Evolutionary conservation across 495 filamentous ascomycete genomes (phyloP), one percentile per base, ranked within the genome.

Genomic region (Hypoxylon perforatum): DNA sequence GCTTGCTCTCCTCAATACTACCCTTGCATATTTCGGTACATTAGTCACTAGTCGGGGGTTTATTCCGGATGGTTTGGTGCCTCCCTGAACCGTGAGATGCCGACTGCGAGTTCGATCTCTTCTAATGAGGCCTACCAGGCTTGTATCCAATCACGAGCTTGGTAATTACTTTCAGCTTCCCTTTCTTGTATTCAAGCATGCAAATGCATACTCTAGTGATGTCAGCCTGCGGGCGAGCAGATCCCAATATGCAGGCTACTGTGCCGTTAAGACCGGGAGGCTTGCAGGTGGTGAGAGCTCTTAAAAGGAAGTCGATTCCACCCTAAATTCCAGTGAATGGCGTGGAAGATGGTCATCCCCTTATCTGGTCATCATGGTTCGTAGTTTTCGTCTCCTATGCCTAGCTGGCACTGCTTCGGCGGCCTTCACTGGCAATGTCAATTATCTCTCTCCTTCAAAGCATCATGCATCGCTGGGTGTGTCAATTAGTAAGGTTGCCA

Each of bases 401-500:
- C 51, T 75, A 2, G 48, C 21, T 8, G 15, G 70, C 21, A 28
- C 25, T 11, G 59, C 68, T 12, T 64, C 64, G 45, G 76, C 74
- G 4, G 69, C 67, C 42, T 78, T 75, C 59, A 67, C 65, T n/a
- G 67, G 69, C 30, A 90, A 89, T 71, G 60, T 88, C 49, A 88
- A 88, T 68, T 88, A 87, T 69, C 77, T 77, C 51, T 85, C 79
- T 61, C 87, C 87, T 6, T 89, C 87, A 3, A 80, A 79, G 21
- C 80, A 83, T 57, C 87, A 90, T 65, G 79, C 85, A 1, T 76
- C 76, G 4, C 75, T 89, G 14, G 87, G 84, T 14, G 78, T 90
- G 22, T 80, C 82, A 8, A 79, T 86, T 23, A 79, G 69, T 22
- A 81, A 76, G 49, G 78, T 84, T 49, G 71, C 75, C 1, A 71